A percentile compares a stretch with the other conserved stretches of the same genome.
phyloP scores from a whole-genome alignment of 495 filamentous ascomycete genomes.

The Tuber brumale region DNA sequence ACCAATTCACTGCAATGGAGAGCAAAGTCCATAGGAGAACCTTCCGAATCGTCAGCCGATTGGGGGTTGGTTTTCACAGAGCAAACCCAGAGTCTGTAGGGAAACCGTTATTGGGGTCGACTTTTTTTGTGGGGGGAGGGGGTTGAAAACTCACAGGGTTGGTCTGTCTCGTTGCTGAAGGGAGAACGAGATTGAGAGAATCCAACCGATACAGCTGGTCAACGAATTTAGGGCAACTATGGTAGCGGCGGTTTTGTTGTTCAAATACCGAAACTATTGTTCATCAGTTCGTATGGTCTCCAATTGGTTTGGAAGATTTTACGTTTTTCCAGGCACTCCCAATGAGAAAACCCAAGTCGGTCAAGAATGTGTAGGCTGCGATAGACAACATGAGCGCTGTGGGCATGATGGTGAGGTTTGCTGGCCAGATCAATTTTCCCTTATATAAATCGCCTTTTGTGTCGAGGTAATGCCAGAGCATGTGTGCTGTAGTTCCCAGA shows the following conservation, averaged over 20 bases:
- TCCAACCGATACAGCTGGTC: constrained; percentile 16
- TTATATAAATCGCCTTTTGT: neutral
- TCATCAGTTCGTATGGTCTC: no score
- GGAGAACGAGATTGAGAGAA: constrained; percentile 16
- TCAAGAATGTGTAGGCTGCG: constrained; percentile 24
- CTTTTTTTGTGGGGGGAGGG: neutral
- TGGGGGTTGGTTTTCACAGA: neutral
- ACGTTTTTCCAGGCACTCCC: constrained; percentile 29
- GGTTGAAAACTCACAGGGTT: constrained; percentile 1
- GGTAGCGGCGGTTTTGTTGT: constrained; percentile 17
- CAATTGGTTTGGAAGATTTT: neutral
- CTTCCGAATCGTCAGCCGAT: neutral
- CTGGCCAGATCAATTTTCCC: constrained; percentile 9
- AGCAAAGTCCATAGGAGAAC: constrained; percentile 22
- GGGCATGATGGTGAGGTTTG: constrained; percentile 8
- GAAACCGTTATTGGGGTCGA: neutral
- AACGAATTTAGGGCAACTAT: constrained; percentile 20
- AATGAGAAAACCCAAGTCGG: constrained; percentile 24
- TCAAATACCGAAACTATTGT: constrained; percentile 29
- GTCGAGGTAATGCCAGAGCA: constrained; percentile 30
- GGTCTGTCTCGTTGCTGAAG: constrained; percentile 10
- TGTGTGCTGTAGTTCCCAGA: constrained; percentile 20
- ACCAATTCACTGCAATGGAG: constrained; percentile 27
- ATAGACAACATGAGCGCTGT: constrained; percentile 19
- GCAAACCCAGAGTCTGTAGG: constrained; percentile 30